Percentiles rank a stretch among this genome's conserved stretches.
phyloP scores from a whole-genome alignment of 139 green algal genomes.

The Chlorella sp. region DNA sequence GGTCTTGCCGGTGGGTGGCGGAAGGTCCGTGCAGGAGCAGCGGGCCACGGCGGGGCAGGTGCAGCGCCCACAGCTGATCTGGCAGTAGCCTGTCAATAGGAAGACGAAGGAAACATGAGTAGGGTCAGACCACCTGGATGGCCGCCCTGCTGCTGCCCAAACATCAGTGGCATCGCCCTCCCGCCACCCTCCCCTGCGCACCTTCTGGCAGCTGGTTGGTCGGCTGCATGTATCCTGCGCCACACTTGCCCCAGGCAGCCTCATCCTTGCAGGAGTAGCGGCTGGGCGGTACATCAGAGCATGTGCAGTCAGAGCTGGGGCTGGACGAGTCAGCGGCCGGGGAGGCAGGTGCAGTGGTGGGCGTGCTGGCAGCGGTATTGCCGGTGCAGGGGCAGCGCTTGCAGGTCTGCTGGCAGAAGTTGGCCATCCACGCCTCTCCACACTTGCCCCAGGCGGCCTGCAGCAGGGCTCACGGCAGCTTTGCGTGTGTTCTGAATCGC shows the following conservation, averaged over 20 bases:
- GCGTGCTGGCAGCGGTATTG: not conserved
- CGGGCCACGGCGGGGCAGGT: not conserved
- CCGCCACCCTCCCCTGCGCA: not conserved
- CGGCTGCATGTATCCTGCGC: not conserved
- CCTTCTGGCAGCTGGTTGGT: not conserved
- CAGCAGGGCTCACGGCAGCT: not conserved
- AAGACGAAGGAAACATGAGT: not conserved
- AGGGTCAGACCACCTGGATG: too few relatives aligned
- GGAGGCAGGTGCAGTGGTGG: not conserved
- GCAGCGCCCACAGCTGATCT: conserved; percentile 6
- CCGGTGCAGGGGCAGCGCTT: not conserved
- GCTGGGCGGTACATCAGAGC: not conserved
- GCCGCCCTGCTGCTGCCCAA: too few relatives aligned
- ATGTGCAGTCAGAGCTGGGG: not conserved
- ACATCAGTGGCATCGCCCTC: not conserved
- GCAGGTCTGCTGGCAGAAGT: conserved; percentile 7
- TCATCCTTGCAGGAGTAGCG: not conserved
- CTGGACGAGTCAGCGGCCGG: not conserved
- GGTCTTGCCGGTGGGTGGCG: not conserved
- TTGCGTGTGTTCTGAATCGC: too few relatives aligned
- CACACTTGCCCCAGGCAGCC: not conserved
- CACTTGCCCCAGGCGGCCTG: conserved; percentile 12
- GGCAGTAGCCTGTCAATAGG: not conserved
- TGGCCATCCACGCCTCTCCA: not conserved
- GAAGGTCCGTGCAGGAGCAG: not conserved